Conservation (phyloP, 345 rosid genomes). For the Draba incana region DNA sequence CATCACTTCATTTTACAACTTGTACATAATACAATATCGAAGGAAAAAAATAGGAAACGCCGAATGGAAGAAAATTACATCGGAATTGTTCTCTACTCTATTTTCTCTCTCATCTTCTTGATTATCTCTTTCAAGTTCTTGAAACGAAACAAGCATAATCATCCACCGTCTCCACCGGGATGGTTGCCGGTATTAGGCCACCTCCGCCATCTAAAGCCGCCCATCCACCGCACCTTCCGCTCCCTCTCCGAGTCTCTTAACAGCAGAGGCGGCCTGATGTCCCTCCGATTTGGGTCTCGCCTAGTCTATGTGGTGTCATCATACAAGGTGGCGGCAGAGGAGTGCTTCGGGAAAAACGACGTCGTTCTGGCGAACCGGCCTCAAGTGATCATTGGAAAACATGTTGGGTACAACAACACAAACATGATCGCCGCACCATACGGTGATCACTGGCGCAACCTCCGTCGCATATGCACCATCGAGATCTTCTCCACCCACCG, state of each 20-base stretch:
- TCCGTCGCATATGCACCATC: constrained; percentile 50
- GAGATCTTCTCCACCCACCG: constrained; percentile 54
- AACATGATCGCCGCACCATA: constrained; percentile 46
- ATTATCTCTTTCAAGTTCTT: constrained; percentile 27
- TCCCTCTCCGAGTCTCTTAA: constrained; percentile 41
- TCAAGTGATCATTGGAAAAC: constrained; percentile 34
- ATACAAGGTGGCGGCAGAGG: constrained; percentile 38
- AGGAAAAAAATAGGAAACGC: not conserved
- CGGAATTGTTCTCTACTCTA: constrained; percentile 20
- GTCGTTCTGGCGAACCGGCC: constrained; percentile 58
- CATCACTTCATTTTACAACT: constrained; percentile 19
- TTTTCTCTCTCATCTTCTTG: constrained; percentile 28
- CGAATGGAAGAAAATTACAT: constrained; percentile 31
- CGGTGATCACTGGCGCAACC: constrained; percentile 73
- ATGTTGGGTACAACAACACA: constrained; percentile 49
- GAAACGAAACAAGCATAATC: constrained; percentile 34
- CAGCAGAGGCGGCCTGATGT: constrained; percentile 55
- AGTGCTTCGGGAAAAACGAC: constrained; percentile 63
- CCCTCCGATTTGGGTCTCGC: constrained; percentile 56
- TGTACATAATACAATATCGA: not conserved
- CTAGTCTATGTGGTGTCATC: constrained; percentile 56
- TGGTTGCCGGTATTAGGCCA: constrained; percentile 63
- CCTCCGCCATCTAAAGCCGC: constrained; percentile 53
- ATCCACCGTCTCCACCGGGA: constrained; percentile 54
- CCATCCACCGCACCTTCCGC: constrained; percentile 47